These are phyloP conservation scores for Leptosphaerulina australis DNA, from an alignment of 2,329 filamentous ascomycete genomes.

Conservation along the genomic window DNA sequence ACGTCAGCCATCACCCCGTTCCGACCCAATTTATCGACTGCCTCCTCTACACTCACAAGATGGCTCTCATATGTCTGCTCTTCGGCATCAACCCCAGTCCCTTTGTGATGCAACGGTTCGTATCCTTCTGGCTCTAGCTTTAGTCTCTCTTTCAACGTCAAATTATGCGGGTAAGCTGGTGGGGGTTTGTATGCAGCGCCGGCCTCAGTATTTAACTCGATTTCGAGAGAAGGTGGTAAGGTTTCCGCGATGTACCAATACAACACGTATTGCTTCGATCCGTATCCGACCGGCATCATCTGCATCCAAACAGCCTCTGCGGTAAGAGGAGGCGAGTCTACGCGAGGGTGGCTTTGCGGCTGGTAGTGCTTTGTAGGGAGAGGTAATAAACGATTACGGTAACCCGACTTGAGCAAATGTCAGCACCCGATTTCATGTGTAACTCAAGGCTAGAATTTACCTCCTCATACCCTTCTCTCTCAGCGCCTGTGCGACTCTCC, in stretches of 20 bases:
- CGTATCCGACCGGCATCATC: slow-evolving; percentile 46
- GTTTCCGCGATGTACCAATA: slow-evolving; percentile 58
- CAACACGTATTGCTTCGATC: slow-evolving; percentile 51
- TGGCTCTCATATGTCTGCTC: slow-evolving; percentile 53
- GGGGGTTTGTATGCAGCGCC: slow-evolving; percentile 47
- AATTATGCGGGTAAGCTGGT: slow-evolving; percentile 42
- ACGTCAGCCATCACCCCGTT: slow-evolving; percentile 54
- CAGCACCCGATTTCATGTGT: neutral
- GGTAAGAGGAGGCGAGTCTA: slow-evolving; percentile 33
- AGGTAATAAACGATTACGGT: slow-evolving; percentile 56
- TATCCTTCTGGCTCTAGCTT: slow-evolving; percentile 50
- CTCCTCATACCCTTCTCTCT: slow-evolving; percentile 59
- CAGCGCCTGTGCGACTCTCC: slow-evolving; percentile 50
- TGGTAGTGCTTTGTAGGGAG: slow-evolving; percentile 54
- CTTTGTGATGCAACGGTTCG: slow-evolving; percentile 54
- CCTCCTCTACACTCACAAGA: slow-evolving; percentile 53
- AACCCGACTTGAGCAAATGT: slow-evolving; percentile 49
- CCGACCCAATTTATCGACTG: slow-evolving; percentile 47
- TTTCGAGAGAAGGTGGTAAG: slow-evolving; percentile 48
- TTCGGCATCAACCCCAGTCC: slow-evolving; percentile 57
- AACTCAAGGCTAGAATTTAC: slow-evolving; percentile 25
- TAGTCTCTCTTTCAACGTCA: slow-evolving; percentile 50
- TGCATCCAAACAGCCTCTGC: slow-evolving; percentile 57
- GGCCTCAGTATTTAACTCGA: slow-evolving; percentile 27
- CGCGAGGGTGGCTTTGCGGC: slow-evolving; percentile 46